Percentiles rank a stretch among this genome's conserved stretches.
Evolutionary conservation across 495 filamentous ascomycete genomes (phyloP).

Genomic region (Penicillium robsamsonii): DNA sequence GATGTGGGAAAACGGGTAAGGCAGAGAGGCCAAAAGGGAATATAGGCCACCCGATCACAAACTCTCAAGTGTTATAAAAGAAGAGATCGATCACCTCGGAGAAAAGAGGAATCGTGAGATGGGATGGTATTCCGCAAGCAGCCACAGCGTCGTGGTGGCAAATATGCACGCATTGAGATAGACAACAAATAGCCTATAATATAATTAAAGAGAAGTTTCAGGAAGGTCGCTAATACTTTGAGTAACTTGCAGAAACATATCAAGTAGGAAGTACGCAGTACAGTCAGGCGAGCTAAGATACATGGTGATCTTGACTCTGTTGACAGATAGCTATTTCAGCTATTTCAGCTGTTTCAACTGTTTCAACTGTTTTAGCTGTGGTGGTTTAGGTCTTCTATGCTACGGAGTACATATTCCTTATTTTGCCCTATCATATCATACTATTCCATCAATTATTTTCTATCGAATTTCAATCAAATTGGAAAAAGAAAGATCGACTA

Average conservation of each 20-base stretch:
- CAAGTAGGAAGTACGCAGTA: background rate
- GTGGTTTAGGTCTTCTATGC: background rate
- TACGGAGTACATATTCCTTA: background rate
- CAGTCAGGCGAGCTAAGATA: background rate
- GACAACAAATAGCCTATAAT: conserved; percentile 7
- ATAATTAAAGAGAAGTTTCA: background rate
- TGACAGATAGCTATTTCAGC: background rate
- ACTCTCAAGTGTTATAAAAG: background rate
- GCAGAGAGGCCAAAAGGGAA: background rate
- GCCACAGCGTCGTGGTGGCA: conserved; percentile 22
- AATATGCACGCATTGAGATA: conserved; percentile 19
- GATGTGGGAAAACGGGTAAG: background rate
- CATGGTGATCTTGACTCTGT: background rate
- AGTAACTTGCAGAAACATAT: background rate
- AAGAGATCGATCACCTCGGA: conserved; percentile 4
- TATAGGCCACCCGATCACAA: background rate
- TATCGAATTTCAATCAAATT: background rate
- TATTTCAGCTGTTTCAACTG: no score
- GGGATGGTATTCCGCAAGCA: conserved; percentile 25
- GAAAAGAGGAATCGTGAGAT: conserved; percentile 3
- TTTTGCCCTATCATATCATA: background rate
- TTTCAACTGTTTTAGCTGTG: no score
- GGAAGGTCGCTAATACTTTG: background rate
- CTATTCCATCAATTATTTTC: background rate
- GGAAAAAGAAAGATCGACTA: background rate